These are phyloP conservation scores for Trypanosoma grayi DNA, from an alignment of 208 protist species.

Conservation along the genomic window DNA sequence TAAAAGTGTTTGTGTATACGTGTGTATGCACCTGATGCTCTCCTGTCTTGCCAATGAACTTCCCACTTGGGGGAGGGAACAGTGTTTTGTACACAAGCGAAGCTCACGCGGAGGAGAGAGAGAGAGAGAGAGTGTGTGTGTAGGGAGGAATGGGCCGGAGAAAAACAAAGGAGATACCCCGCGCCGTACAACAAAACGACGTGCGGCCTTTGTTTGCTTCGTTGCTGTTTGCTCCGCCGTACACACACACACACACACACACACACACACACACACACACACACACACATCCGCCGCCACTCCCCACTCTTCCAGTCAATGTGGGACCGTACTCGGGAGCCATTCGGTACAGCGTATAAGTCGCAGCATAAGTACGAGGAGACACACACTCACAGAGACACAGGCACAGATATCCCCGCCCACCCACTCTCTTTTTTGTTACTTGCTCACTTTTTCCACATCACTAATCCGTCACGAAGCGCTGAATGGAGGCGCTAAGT, in stretches of 20 bases:
- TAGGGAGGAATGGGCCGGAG: too few relatives aligned
- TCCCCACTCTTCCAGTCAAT: too few relatives aligned
- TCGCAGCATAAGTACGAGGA: background rate
- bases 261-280: background rate
- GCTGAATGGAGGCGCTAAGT: conserved; percentile 10
- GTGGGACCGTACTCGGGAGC: too few relatives aligned
- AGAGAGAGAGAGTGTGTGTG: too few relatives aligned
- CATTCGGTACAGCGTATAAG: background rate
- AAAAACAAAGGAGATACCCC: too few relatives aligned
- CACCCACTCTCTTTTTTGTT: background rate
- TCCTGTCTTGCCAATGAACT: background rate
- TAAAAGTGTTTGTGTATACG: background rate
- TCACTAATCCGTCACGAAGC: conserved; percentile 5
- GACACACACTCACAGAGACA: background rate
- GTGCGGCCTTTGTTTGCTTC: too few relatives aligned
- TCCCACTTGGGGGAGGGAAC: background rate
- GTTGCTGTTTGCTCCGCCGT: background rate
- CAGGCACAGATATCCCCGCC: background rate
- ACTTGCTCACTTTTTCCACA: background rate
- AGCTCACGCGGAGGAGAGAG: too few relatives aligned
- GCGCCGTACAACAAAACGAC: too few relatives aligned
- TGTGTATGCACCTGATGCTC: background rate
- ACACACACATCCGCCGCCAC: background rate
- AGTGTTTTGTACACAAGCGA: too few relatives aligned
- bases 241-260: background rate